These are phyloP conservation scores for Nannochloropsis limnetica DNA, from an alignment of 352 stramenopile genomes.

Conservation along the genomic window DNA sequence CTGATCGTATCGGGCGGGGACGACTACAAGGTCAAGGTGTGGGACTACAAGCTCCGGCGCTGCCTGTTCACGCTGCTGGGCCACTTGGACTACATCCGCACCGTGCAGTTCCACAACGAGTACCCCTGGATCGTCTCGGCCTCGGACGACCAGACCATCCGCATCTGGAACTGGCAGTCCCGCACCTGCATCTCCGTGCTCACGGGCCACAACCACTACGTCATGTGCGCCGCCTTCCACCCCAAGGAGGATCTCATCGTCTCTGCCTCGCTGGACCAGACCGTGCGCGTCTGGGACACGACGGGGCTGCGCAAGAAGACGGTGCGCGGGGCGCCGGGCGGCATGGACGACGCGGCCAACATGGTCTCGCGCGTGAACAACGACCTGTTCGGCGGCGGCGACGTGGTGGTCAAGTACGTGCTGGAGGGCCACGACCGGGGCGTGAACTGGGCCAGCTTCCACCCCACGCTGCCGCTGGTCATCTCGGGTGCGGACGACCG, in stretches of 20 bases:
- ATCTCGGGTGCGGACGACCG: slow-evolving; percentile 96
- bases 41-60: slow-evolving; percentile 97
- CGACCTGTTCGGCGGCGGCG: slow-evolving; percentile 96
- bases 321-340: slow-evolving; percentile 72
- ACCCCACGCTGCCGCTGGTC: slow-evolving; percentile 94
- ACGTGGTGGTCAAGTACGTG: slow-evolving; percentile 99
- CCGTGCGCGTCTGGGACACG: slow-evolving; percentile 98
- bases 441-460: slow-evolving; percentile 99
- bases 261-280: slow-evolving; percentile 95
- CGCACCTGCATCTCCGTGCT: slow-evolving; percentile 97
- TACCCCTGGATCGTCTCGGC: slow-evolving; percentile 97
- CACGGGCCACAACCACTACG: slow-evolving; percentile 99
- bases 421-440: slow-evolving; percentile 97
- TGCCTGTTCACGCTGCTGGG: slow-evolving; percentile 98
- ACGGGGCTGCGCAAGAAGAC: slow-evolving; percentile 97
- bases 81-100: slow-evolving; percentile 99
- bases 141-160: slow-evolving; percentile 95
- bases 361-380: slow-evolving; percentile 67
- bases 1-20: slow-evolving; percentile 97
- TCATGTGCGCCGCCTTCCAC: slow-evolving; percentile 99
- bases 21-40: slow-evolving; percentile 99
- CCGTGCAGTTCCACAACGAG: slow-evolving; percentile 98
- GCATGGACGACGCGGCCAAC: slow-evolving; percentile 61
- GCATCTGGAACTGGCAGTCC: slow-evolving; percentile 99
- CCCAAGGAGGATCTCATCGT: slow-evolving; percentile 99